Evolutionary conservation across 2,329 filamentous ascomycete species (phyloP).

Genomic region (Biscogniauxia sp.): DNA sequence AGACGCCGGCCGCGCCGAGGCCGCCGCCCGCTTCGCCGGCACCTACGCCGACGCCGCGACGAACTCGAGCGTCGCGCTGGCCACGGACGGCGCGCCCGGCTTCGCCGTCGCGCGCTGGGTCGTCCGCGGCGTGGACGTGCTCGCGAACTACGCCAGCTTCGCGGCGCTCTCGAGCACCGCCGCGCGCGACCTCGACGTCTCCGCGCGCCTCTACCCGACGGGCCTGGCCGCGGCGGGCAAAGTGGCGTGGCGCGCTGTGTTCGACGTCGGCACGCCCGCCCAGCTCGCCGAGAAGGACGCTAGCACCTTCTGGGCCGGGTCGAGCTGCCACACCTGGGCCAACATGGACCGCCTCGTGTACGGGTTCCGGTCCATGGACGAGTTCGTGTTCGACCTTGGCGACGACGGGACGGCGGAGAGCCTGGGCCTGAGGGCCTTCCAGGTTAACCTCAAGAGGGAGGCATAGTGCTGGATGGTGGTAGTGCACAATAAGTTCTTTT

Average conservation of each 20-base stretch:
- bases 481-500: no score
- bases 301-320: constrained; percentile 23
- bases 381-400: constrained; percentile 21
- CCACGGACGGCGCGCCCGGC: constrained; percentile 38
- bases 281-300: constrained; percentile 21
- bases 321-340: constrained; percentile 25
- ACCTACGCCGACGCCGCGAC: constrained; percentile 37
- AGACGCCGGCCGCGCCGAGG: constrained; percentile 38
- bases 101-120: constrained; percentile 38
- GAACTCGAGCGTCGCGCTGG: constrained; percentile 40
- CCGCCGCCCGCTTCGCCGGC: constrained; percentile 32
- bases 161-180: constrained; percentile 17
- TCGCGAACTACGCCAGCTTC: constrained; percentile 32
- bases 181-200: constrained; percentile 9
- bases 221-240: constrained; percentile 15
- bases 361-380: constrained; percentile 28
- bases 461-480: not conserved
- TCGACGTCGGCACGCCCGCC: constrained; percentile 21
- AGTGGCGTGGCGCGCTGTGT: constrained; percentile 24
- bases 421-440: constrained; percentile 20
- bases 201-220: constrained; percentile 26
- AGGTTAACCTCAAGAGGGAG: constrained; percentile 15
- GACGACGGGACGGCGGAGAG: constrained; percentile 14
- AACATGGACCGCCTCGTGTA: constrained; percentile 27
- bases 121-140: constrained; percentile 40